Percentiles rank a stretch among this genome's conserved stretches.
Evolutionary conservation across 805 yeast genomes (phyloP).

Genomic region (Ogataea ganodermae): DNA sequence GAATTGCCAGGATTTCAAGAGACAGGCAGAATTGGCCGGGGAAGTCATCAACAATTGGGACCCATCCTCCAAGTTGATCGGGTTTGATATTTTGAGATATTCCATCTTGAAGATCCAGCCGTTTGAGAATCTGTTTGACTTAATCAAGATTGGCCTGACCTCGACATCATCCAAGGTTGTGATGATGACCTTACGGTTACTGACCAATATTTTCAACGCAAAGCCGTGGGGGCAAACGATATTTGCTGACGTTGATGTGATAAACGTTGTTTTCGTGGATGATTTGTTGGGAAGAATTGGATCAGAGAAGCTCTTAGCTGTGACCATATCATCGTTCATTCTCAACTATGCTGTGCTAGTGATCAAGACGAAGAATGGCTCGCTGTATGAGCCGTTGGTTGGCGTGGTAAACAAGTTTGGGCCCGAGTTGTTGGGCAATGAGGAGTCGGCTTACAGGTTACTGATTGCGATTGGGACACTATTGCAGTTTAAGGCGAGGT

Average conservation of each 20-base stretch:
- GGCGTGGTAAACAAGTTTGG: slow-evolving; percentile 21
- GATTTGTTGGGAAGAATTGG: slow-evolving; percentile 22
- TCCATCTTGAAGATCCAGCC: slow-evolving; percentile 45
- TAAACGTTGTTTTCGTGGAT: slow-evolving; percentile 39
- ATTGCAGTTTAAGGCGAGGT: slow-evolving; percentile 25
- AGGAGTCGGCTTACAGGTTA: slow-evolving; percentile 71
- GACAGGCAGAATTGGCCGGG: slow-evolving; percentile 34
- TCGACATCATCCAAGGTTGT: slow-evolving; percentile 36
- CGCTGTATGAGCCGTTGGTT: slow-evolving; percentile 32
- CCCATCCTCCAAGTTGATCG: slow-evolving; percentile 49
- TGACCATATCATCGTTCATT: slow-evolving; percentile 50
- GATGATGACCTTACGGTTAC: slow-evolving; percentile 58
- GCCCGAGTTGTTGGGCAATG: slow-evolving; percentile 34
- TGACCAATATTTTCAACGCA: slow-evolving; percentile 56
- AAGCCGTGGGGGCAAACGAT: slow-evolving; percentile 48
- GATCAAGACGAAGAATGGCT: slow-evolving; percentile 32
- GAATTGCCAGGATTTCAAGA: slow-evolving; percentile 44
- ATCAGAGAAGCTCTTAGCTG: slow-evolving; percentile 33
- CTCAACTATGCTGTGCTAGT: slow-evolving; percentile 49
- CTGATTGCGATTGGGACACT: slow-evolving; percentile 65
- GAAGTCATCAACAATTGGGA: slow-evolving; percentile 50
- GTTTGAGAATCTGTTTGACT: slow-evolving; percentile 41
- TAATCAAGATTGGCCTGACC: slow-evolving; percentile 44
- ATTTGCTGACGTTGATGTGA: slow-evolving; percentile 43
- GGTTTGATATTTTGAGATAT: slow-evolving; percentile 61